Evolutionary conservation across 805 yeast species (phyloP).

Genomic region (Myxozyma neglecta): DNA sequence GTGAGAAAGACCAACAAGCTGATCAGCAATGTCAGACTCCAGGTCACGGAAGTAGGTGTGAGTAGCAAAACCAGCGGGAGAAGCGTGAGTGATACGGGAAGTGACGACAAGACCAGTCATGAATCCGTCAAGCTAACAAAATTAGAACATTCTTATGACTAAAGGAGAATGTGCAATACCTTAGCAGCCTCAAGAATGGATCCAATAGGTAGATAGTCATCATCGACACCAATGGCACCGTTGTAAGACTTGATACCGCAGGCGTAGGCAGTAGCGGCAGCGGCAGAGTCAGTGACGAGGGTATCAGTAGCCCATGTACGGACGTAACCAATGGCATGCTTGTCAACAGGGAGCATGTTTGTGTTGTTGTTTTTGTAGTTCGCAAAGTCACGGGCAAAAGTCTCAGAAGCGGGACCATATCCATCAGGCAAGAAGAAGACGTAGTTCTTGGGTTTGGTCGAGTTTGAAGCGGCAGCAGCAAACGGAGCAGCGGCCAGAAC

Average conservation of each 20-base stretch:
- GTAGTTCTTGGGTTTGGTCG: slow-evolving; percentile 23
- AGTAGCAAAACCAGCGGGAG: slow-evolving; percentile 86
- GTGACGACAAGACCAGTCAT: slow-evolving; percentile 89
- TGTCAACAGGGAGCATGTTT: slow-evolving; percentile 49
- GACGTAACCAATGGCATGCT: slow-evolving; percentile 73
- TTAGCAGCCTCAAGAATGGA: slow-evolving; percentile 87
- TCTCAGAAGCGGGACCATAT: slow-evolving; percentile 34
- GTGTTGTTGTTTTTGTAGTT: slow-evolving; percentile 20
- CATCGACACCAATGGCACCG: slow-evolving; percentile 87
- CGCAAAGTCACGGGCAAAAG: slow-evolving; percentile 30
- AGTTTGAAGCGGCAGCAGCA: not conserved
- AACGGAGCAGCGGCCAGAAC: slow-evolving; percentile 1
- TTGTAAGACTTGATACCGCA: slow-evolving; percentile 82
- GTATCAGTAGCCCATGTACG: slow-evolving; percentile 79
- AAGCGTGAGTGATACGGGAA: slow-evolving; percentile 89
- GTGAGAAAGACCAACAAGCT: slow-evolving; percentile 72
- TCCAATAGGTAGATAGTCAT: slow-evolving; percentile 73
- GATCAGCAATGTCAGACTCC: slow-evolving; percentile 84
- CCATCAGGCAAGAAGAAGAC: slow-evolving; percentile 30
- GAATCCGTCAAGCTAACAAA: slow-evolving; percentile 57
- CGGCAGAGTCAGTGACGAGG: slow-evolving; percentile 90
- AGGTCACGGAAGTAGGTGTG: slow-evolving; percentile 75
- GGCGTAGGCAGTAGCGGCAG: slow-evolving; percentile 93
- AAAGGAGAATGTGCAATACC: slow-evolving; percentile 12
- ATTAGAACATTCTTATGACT: not conserved